Conservation (phyloP, 345 rosid genomes). For the Eucalyptus curtisii region DNA sequence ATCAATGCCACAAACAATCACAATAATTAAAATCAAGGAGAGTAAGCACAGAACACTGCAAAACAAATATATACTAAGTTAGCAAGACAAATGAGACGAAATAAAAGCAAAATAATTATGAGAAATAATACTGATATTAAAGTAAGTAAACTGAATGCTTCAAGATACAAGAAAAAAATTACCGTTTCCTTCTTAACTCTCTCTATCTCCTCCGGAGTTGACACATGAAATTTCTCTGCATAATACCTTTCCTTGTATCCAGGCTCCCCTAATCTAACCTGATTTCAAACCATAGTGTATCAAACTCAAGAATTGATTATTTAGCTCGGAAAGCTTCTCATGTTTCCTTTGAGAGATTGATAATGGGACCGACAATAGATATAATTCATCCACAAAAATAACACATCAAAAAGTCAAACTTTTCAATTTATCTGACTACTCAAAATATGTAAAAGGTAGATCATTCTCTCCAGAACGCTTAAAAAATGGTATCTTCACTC, state of each 20-base stretch:
- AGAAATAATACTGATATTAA: neutral
- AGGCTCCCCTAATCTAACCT: conserved; percentile 94
- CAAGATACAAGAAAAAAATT: conserved; percentile 12
- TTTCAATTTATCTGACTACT: neutral
- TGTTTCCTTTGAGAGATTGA: neutral
- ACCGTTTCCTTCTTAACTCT: conserved; percentile 65
- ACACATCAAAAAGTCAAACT: neutral
- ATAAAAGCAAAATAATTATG: neutral
- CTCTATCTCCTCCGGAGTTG: conserved; percentile 49
- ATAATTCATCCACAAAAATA: neutral
- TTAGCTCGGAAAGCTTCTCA: neutral
- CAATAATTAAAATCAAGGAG: neutral
- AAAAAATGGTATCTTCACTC: neutral
- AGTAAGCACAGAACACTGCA: neutral
- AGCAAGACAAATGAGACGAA: neutral
- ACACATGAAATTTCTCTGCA: conserved; percentile 63
- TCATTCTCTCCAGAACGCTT: neutral
- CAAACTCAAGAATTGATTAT: neutral
- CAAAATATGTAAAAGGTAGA: neutral
- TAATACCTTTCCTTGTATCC: conserved; percentile 95
- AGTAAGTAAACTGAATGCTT: neutral
- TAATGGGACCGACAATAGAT: neutral
- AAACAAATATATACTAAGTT: neutral
- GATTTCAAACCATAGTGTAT: neutral
- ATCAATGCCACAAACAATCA: neutral